Percentiles rank a stretch among this genome's conserved stretches.
These are phyloP conservation scores for Chiua virens DNA, from an alignment of 768 basidiomycete genomes.

Conservation along the genomic window DNA sequence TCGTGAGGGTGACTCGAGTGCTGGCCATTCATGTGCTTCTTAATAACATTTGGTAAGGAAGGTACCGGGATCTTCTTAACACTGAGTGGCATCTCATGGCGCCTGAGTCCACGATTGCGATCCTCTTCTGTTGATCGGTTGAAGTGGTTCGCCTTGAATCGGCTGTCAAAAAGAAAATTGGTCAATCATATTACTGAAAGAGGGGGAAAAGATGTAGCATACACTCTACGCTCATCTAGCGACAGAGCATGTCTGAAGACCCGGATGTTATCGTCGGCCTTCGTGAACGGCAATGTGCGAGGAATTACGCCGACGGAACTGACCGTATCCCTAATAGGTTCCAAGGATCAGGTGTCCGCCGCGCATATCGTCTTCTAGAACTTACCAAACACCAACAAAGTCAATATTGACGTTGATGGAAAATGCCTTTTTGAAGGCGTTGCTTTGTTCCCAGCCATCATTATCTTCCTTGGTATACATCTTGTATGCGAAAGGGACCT, in stretches of 20 bases:
- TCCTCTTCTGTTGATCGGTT: conserved; percentile 44
- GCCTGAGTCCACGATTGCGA: conserved; percentile 43
- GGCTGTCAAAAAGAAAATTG: conserved; percentile 15
- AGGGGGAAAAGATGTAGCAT: conserved; percentile 21
- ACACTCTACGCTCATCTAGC: conserved; percentile 66
- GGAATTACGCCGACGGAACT: conserved; percentile 68
- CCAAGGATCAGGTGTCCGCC: neutral
- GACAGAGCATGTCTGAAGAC: conserved; percentile 71
- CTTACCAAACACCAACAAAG: conserved; percentile 73
- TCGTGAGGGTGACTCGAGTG: conserved; percentile 6
- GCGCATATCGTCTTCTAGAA: neutral
- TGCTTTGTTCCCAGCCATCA: conserved; percentile 61
- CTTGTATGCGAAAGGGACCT: conserved; percentile 68
- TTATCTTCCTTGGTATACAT: conserved; percentile 66
- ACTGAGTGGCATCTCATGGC: conserved; percentile 48
- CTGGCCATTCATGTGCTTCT: conserved; percentile 2
- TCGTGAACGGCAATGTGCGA: conserved; percentile 63
- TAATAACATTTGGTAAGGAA: neutral
- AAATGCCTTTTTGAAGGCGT: conserved; percentile 72
- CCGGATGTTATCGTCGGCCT: conserved; percentile 56
- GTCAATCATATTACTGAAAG: neutral
- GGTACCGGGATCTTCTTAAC: conserved; percentile 19
- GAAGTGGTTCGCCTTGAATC: conserved; percentile 36
- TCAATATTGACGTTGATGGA: conserved; percentile 74
- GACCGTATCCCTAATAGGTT: conserved; percentile 62